A percentile compares a stretch with the other conserved stretches of the same genome.
phyloP scores from a whole-genome alignment of 345 rosid species.

The Nasturtium officinale region DNA sequence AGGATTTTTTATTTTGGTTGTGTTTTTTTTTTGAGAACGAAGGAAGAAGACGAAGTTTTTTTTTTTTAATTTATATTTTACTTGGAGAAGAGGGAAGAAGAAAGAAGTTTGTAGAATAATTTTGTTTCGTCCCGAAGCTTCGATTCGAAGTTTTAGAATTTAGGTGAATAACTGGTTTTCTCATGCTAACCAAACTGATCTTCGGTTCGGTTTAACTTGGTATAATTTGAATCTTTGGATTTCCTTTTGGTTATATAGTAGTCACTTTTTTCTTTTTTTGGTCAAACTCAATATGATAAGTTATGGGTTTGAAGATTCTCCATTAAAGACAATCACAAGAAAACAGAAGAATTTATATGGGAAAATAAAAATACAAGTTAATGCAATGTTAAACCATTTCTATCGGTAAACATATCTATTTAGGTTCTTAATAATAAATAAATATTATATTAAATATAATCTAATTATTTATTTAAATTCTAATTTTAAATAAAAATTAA shows the following conservation, averaged over 20 bases:
- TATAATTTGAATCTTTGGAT: neutral
- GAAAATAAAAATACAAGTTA: too few relatives aligned
- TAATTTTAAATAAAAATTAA: too few relatives aligned
- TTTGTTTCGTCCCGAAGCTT: neutral
- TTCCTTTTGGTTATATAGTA: neutral
- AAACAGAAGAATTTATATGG: too few relatives aligned
- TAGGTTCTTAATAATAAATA: too few relatives aligned
- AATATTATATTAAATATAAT: too few relatives aligned
- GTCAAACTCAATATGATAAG: too few relatives aligned
- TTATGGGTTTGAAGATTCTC: too few relatives aligned
- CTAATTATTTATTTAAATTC: too few relatives aligned
- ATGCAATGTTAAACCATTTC: too few relatives aligned
- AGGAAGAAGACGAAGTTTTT: neutral
- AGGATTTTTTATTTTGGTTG: neutral
- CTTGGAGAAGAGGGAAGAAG: neutral
- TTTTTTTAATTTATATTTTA: neutral
- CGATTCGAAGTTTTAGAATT: constrained; percentile 1
- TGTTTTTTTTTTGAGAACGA: neutral
- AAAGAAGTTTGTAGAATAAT: constrained; percentile 20
- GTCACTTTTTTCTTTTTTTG: too few relatives aligned
- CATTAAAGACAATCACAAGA: too few relatives aligned
- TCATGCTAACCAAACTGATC: neutral
- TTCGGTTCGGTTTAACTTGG: neutral
- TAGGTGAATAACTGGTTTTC: neutral
- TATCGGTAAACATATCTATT: too few relatives aligned